Percentiles rank a stretch among this genome's conserved stretches.
phyloP scores from a whole-genome alignment of 2,329 filamentous ascomycete genomes.

The Hirsutella minnesotensis region DNA sequence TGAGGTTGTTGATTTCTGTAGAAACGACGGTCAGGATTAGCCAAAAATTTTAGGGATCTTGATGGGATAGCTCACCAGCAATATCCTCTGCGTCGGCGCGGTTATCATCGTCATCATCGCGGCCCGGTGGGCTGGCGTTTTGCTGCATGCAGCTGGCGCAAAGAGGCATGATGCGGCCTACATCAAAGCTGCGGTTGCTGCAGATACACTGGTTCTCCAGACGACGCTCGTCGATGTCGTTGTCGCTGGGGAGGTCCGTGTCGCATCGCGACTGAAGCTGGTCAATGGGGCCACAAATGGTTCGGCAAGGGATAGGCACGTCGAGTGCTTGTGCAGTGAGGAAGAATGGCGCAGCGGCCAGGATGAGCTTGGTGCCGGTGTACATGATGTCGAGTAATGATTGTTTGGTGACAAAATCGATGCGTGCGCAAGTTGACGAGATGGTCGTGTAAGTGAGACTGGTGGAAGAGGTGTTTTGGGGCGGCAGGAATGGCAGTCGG shows the following conservation, averaged over 20 bases:
- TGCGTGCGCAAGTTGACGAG: too few species aligned
- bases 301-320: background rate
- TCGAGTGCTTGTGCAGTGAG: background rate
- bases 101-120: background rate
- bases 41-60: background rate
- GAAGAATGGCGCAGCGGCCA: slow-evolving; percentile 6
- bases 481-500: too few species aligned
- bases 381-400: slow-evolving; percentile 15
- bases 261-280: background rate
- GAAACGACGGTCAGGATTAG: background rate
- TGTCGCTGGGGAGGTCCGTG: background rate
- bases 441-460: too few species aligned
- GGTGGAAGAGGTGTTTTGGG: too few species aligned
- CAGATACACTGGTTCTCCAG: background rate
- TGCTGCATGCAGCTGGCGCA: background rate
- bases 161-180: background rate
- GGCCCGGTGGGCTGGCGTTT: background rate
- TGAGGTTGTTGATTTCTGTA: background rate
- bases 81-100: background rate
- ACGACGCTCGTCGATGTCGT: background rate
- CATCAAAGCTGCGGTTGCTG: background rate
- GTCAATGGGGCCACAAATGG: background rate
- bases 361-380: slow-evolving; percentile 13
- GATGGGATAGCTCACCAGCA: background rate
- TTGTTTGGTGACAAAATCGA: too few species aligned